A percentile compares a stretch with the other conserved stretches of the same genome.
Evolutionary conservation across 805 yeast genomes (phyloP).

Genomic region (Teunomyces funiuensis): DNA sequence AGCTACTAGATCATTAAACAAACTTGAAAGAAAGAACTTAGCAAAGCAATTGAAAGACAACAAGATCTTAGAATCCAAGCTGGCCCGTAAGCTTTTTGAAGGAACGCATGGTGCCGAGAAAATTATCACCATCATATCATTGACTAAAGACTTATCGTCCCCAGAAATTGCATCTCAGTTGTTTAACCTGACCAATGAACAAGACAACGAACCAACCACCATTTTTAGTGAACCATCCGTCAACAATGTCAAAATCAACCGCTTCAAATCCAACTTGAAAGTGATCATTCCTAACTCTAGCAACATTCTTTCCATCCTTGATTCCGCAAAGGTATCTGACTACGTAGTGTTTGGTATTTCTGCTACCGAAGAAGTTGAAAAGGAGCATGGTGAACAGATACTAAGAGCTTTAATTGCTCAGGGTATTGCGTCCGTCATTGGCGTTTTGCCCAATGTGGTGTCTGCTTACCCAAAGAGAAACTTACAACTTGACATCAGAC

Average conservation of each 20-base stretch:
- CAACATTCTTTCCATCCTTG: slow-evolving; percentile 69
- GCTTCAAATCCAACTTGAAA: slow-evolving; percentile 76
- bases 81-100: slow-evolving; percentile 70
- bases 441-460: slow-evolving; percentile 74
- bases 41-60: slow-evolving; percentile 74
- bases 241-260: slow-evolving; percentile 49
- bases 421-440: slow-evolving; percentile 82
- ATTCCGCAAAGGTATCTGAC: slow-evolving; percentile 87
- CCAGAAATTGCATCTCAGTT: slow-evolving; percentile 54
- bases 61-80: slow-evolving; percentile 62
- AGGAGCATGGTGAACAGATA: slow-evolving; percentile 80
- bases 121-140: slow-evolving; percentile 75
- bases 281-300: slow-evolving; percentile 69
- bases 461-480: slow-evolving; percentile 69
- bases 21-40: slow-evolving; percentile 70
- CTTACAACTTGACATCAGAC: slow-evolving; percentile 63
- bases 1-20: slow-evolving; percentile 42
- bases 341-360: slow-evolving; percentile 87
- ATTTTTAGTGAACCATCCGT: slow-evolving; percentile 46
- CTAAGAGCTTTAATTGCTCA: slow-evolving; percentile 87
- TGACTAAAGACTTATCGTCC: slow-evolving; percentile 68
- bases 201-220: slow-evolving; percentile 18
- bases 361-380: slow-evolving; percentile 79
- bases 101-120: slow-evolving; percentile 81
- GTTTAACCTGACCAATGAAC: slow-evolving; percentile 38